Percentiles rank a stretch among this genome's conserved stretches.
These are phyloP conservation scores for Hirschioporus abietinus DNA, from an alignment of 768 basidiomycete species.

Conservation along the genomic window DNA sequence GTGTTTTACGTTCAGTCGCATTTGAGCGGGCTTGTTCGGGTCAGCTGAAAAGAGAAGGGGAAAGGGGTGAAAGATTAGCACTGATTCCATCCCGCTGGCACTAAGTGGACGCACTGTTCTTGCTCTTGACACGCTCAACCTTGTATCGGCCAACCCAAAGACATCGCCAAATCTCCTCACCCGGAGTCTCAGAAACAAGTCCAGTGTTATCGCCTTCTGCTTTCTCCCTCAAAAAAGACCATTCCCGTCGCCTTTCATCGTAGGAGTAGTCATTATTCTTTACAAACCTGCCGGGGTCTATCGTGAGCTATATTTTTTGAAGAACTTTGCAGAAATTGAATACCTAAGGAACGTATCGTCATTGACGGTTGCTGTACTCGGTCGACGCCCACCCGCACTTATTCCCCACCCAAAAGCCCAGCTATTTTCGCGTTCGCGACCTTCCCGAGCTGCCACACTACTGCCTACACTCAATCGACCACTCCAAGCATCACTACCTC, in stretches of 20 bases:
- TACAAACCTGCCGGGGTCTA: constrained; percentile 13
- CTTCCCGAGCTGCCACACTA: background rate
- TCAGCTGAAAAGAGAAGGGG: constrained; percentile 34
- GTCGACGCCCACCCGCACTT: constrained; percentile 20
- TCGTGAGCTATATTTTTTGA: background rate
- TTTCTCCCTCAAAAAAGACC: constrained; percentile 57
- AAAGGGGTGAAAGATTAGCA: constrained; percentile 4
- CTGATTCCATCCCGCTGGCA: background rate
- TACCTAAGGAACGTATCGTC: constrained; percentile 37
- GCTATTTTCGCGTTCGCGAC: constrained; percentile 2
- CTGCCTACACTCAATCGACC: background rate
- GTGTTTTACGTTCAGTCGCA: constrained; percentile 60
- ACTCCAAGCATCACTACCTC: background rate
- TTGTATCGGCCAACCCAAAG: constrained; percentile 58
- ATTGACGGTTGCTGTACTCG: constrained; percentile 27
- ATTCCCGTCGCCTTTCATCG: constrained; percentile 37
- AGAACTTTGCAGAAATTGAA: background rate
- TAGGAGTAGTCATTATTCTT: constrained; percentile 38
- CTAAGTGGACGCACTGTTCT: background rate
- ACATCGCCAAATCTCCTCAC: constrained; percentile 62
- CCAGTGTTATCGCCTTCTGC: constrained; percentile 25
- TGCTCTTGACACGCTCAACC: constrained; percentile 31
- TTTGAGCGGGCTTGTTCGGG: constrained; percentile 55
- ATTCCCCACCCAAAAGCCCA: background rate
- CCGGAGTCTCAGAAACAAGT: constrained; percentile 43